phyloP scores from a whole-genome alignment of 257 asterid genomes.

The Gentiana straminea region DNA sequence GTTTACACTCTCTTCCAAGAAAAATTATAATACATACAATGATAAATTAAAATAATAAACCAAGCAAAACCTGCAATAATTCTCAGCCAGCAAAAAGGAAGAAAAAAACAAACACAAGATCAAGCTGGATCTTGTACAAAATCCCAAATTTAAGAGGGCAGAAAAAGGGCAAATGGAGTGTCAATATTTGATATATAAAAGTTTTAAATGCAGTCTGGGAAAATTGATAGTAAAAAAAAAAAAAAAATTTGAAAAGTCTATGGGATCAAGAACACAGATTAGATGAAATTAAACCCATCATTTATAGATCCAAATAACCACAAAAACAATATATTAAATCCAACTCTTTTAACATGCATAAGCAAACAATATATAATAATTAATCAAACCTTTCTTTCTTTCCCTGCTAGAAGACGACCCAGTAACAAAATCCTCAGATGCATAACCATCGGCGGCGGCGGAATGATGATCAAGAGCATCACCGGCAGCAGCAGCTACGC shows the following conservation, averaged over 20 bases:
- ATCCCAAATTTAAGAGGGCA: too few species aligned
- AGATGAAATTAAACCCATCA: neutral
- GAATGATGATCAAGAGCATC: conserved; percentile 87
- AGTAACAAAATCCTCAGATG: conserved; percentile 86
- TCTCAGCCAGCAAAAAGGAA: too few species aligned
- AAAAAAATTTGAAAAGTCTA: neutral
- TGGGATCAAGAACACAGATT: neutral
- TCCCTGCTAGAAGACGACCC: conserved; percentile 90
- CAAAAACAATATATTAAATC: neutral
- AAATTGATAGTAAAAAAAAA: too few species aligned
- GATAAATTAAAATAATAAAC: too few species aligned
- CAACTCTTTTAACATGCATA: neutral
- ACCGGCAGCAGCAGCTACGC: conserved; percentile 37
- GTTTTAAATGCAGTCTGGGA: too few species aligned
- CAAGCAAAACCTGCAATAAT: too few species aligned
- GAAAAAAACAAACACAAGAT: too few species aligned
- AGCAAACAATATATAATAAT: neutral
- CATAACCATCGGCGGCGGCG: conserved; percentile 73
- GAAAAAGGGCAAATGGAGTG: too few species aligned
- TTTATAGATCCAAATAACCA: neutral
- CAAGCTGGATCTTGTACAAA: too few species aligned
- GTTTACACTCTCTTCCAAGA: too few species aligned
- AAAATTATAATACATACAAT: too few species aligned
- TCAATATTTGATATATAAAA: too few species aligned
- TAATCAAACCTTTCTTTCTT: conserved; percentile 73